Percentiles rank a stretch among this genome's conserved stretches.
Conservation (phyloP, 768 basidiomycete species). For the Cystofilobasidium bisporidii region DNA sequence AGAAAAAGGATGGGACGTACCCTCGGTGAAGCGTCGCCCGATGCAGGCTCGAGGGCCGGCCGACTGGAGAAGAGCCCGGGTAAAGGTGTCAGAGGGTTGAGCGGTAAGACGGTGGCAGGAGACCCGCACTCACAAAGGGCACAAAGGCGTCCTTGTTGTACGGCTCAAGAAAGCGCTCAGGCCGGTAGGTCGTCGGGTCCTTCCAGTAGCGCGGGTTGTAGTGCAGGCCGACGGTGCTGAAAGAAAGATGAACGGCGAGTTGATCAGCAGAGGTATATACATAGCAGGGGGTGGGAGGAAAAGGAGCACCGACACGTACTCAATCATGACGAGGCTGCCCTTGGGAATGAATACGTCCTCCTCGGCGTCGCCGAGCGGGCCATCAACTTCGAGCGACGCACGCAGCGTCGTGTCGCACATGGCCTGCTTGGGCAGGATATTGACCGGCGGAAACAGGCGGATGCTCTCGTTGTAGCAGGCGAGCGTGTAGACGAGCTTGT, state of each 20-base stretch:
- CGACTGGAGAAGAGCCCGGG: not conserved
- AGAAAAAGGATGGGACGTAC: not conserved
- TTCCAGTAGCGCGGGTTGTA: slow-evolving; percentile 30
- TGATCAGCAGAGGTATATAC: not conserved
- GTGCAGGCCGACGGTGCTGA: slow-evolving; percentile 26
- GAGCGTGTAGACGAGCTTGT: slow-evolving; percentile 34
- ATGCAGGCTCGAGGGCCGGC: slow-evolving; percentile 20
- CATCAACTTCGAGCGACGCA: not conserved
- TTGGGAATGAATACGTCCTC: slow-evolving; percentile 24
- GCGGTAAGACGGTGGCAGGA: no score
- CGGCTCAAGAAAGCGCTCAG: slow-evolving; percentile 31
- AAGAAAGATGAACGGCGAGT: no score
- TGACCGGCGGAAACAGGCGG: slow-evolving; percentile 29
- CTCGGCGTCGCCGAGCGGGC: not conserved
- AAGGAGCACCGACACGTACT: not conserved
- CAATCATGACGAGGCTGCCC: slow-evolving; percentile 24
- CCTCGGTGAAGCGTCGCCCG: slow-evolving; percentile 11
- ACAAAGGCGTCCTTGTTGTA: slow-evolving; percentile 30
- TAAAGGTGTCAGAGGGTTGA: no score
- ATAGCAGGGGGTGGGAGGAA: not conserved
- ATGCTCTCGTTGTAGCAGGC: slow-evolving; percentile 30
- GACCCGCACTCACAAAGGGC: slow-evolving; percentile 19
- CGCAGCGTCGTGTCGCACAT: slow-evolving; percentile 17
- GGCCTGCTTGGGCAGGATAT: slow-evolving; percentile 29
- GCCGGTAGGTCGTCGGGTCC: slow-evolving; percentile 27